Conservation (phyloP, 257 asterid genomes). For the Leptodermis oblonga region DNA sequence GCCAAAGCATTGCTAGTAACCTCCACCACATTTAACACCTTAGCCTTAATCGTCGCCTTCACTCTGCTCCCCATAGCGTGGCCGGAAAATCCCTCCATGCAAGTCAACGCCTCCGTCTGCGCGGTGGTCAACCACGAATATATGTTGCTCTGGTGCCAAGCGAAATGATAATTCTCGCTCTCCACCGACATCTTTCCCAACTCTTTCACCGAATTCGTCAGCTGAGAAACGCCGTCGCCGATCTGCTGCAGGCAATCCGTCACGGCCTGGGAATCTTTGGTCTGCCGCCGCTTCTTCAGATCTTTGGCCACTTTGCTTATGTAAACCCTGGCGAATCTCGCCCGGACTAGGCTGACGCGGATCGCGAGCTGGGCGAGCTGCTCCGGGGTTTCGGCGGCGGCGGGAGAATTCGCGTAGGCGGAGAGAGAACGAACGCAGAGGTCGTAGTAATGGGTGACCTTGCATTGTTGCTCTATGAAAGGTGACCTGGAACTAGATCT, state of each 20-base stretch:
- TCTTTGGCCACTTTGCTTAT: constrained; percentile 39
- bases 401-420: constrained; percentile 15
- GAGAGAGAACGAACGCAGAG: constrained; percentile 41
- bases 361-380: constrained; percentile 52
- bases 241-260: constrained; percentile 64
- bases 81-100: constrained; percentile 53
- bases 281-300: constrained; percentile 29
- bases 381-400: constrained; percentile 29
- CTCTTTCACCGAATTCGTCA: constrained; percentile 50
- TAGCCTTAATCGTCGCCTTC: constrained; percentile 45
- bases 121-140: constrained; percentile 60
- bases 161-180: constrained; percentile 25
- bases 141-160: constrained; percentile 60
- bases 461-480: constrained; percentile 45
- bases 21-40: constrained; percentile 53
- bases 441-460: constrained; percentile 33
- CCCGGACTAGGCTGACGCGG: constrained; percentile 42
- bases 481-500: constrained; percentile 36
- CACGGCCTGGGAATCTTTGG: constrained; percentile 33
- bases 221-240: constrained; percentile 51
- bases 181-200: constrained; percentile 29
- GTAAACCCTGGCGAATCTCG: constrained; percentile 43
- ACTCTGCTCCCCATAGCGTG: constrained; percentile 36
- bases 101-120: constrained; percentile 42
- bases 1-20: constrained; percentile 52